A percentile compares a stretch with the other conserved stretches of the same genome.
phyloP scores from a whole-genome alignment of 768 basidiomycete genomes.

The Thelephora aurantiotincta region DNA sequence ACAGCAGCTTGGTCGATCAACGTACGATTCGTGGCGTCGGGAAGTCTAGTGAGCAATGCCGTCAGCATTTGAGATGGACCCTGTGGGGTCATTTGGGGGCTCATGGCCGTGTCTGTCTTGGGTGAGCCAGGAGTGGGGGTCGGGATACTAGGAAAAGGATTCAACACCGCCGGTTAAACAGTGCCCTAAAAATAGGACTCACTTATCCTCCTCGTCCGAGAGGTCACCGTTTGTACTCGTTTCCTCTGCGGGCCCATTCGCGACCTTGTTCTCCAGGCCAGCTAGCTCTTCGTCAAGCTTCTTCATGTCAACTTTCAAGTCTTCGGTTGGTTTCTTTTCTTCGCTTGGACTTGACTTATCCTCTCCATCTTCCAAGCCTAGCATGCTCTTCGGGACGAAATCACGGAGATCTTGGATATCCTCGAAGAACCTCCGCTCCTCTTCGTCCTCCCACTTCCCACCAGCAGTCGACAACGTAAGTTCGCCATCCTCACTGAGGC shows the following conservation, averaged over 20 bases:
- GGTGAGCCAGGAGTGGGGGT: slow-evolving; percentile 63
- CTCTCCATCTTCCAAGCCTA: slow-evolving; percentile 54
- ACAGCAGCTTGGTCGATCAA: slow-evolving; percentile 89
- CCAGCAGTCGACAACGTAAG: slow-evolving; percentile 27
- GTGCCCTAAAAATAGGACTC: slow-evolving; percentile 7
- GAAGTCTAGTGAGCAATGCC: slow-evolving; percentile 77
- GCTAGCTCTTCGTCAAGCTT: slow-evolving; percentile 72
- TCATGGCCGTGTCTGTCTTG: slow-evolving; percentile 36
- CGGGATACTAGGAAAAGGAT: slow-evolving; percentile 16
- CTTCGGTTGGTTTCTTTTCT: slow-evolving; percentile 41
- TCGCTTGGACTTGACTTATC: slow-evolving; percentile 17
- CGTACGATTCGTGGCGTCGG: slow-evolving; percentile 85
- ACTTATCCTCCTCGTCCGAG: slow-evolving; percentile 30
- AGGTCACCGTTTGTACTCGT: slow-evolving; percentile 13
- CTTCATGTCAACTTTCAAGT: slow-evolving; percentile 53
- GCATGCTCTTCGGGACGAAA: slow-evolving; percentile 76
- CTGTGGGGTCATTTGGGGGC: slow-evolving; percentile 65
- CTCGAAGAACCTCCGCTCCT: slow-evolving; percentile 88
- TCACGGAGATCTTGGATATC: slow-evolving; percentile 86
- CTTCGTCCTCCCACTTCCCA: slow-evolving; percentile 97
- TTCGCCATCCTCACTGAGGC: slow-evolving; percentile 46
- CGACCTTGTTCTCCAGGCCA: slow-evolving; percentile 26
- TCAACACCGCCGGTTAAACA: neutral
- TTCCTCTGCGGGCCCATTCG: slow-evolving; percentile 13
- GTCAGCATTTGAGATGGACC: slow-evolving; percentile 91